A percentile compares a stretch with the other conserved stretches of the same genome.
Evolutionary conservation across 2,329 filamentous ascomycete genomes (phyloP).

Genomic region (Paraphoma chrysanthemicola): DNA sequence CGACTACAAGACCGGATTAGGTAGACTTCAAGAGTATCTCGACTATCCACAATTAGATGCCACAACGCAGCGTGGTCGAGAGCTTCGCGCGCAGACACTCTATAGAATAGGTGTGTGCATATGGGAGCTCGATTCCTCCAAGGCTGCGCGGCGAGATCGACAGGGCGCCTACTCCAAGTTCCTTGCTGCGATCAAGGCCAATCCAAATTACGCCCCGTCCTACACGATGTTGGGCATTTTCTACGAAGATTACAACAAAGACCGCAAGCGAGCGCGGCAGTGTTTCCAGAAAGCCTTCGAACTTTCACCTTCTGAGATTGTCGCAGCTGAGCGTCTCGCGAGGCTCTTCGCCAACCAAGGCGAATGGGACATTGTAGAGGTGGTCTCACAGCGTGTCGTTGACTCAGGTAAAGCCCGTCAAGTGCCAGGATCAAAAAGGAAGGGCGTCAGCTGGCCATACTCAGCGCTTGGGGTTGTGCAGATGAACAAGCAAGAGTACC

Average conservation of each 20-base stretch:
- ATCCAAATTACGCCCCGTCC: conserved; percentile 85
- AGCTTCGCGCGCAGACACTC: conserved; percentile 83
- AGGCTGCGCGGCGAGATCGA: conserved; percentile 77
- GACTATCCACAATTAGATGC: conserved; percentile 64
- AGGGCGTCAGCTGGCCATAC: too few relatives aligned
- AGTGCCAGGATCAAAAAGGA: too few relatives aligned
- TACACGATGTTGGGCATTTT: conserved; percentile 91
- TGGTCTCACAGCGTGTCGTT: too few relatives aligned
- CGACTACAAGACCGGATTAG: conserved; percentile 71
- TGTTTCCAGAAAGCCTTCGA: too few relatives aligned
- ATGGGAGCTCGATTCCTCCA: conserved; percentile 82
- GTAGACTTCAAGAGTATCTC: conserved; percentile 75
- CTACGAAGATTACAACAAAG: conserved; percentile 89
- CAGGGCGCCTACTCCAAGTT: conserved; percentile 85
- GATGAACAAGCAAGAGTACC: too few relatives aligned
- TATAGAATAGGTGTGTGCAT: conserved; percentile 87
- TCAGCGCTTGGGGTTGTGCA: too few relatives aligned
- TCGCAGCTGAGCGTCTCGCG: too few relatives aligned
- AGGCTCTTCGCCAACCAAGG: too few relatives aligned
- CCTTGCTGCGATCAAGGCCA: conserved; percentile 81
- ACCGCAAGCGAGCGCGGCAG: conserved; percentile 83
- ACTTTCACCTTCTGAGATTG: too few relatives aligned
- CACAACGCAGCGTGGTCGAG: conserved; percentile 65
- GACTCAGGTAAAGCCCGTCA: too few relatives aligned
- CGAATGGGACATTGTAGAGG: too few relatives aligned